Conservation (phyloP, 2,329 filamentous ascomycete genomes). For the Claviceps sp. region DNA sequence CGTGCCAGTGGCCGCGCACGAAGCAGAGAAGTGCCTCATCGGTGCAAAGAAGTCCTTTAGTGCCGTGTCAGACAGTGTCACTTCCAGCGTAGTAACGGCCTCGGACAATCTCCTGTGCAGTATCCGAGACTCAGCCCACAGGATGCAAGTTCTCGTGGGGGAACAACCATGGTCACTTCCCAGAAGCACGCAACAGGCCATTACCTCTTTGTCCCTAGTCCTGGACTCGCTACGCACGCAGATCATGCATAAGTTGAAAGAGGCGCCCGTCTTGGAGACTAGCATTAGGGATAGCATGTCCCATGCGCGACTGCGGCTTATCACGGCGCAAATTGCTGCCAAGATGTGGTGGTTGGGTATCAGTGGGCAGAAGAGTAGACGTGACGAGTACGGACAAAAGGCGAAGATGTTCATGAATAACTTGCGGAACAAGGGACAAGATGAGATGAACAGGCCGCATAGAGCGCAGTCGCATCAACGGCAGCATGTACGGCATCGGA, state of each 20-base stretch:
- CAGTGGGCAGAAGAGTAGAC: slow-evolving; percentile 34
- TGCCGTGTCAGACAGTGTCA: slow-evolving; percentile 17
- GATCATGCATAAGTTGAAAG: slow-evolving; percentile 9
- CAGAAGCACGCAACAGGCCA: slow-evolving; percentile 8
- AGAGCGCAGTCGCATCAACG: too few species aligned
- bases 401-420: slow-evolving; percentile 28
- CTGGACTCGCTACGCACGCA: slow-evolving; percentile 23
- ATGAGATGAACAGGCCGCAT: neutral
- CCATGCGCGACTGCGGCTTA: slow-evolving; percentile 25
- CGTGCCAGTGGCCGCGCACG: slow-evolving; percentile 25
- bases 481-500: neutral
- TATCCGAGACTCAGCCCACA: slow-evolving; percentile 10
- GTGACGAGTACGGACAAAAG: slow-evolving; percentile 32
- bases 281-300: slow-evolving; percentile 1
- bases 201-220: slow-evolving; percentile 10
- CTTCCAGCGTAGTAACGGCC: slow-evolving; percentile 11
- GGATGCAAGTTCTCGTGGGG: slow-evolving; percentile 12
- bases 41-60: slow-evolving; percentile 20
- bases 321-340: slow-evolving; percentile 41
- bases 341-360: slow-evolving; percentile 44
- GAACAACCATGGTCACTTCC: slow-evolving; percentile 10
- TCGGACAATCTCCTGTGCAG: slow-evolving; percentile 16
- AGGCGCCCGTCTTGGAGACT: neutral
- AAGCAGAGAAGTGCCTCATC: slow-evolving; percentile 23
- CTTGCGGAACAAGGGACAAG: neutral